Evolutionary conservation across 257 asterid species (phyloP).

Genomic region (Plantago ovata): DNA sequence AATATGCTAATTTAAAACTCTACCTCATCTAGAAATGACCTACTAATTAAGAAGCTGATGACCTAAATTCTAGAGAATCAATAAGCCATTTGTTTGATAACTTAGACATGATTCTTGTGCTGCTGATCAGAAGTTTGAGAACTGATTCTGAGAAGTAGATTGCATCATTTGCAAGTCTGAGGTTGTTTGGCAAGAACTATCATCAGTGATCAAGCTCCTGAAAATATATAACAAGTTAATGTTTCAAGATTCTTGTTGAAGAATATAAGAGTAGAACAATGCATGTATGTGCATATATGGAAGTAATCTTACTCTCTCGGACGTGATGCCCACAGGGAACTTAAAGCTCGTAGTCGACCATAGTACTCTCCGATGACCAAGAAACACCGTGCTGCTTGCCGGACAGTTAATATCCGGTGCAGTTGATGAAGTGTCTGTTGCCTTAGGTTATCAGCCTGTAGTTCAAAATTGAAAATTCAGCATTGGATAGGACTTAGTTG

Average conservation of each 20-base stretch:
- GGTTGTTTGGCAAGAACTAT: slow-evolving; percentile 64
- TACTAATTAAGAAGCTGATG: neutral
- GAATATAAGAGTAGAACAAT: no score
- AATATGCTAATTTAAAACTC: no score
- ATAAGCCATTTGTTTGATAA: slow-evolving; percentile 17
- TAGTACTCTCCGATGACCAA: slow-evolving; percentile 84
- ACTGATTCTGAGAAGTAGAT: slow-evolving; percentile 63
- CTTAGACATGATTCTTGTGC: slow-evolving; percentile 7
- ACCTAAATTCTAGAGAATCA: slow-evolving; percentile 17
- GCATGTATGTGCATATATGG: no score
- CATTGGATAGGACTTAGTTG: neutral
- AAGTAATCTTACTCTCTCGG: slow-evolving; percentile 71
- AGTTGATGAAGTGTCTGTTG: slow-evolving; percentile 88
- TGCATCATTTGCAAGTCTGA: slow-evolving; percentile 68
- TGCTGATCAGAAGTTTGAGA: slow-evolving; percentile 52
- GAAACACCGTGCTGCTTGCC: slow-evolving; percentile 86
- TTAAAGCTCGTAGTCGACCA: slow-evolving; percentile 78
- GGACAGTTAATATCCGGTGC: slow-evolving; percentile 58
- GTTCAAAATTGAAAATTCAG: neutral
- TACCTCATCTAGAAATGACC: slow-evolving; percentile 24
- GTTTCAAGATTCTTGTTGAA: neutral
- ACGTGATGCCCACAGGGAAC: slow-evolving; percentile 91
- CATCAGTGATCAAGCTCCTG: slow-evolving; percentile 59
- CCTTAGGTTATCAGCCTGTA: slow-evolving; percentile 87
- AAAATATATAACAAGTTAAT: neutral